Conservation (phyloP, 805 yeast species). For the Kluyveromyces wickerhamii region DNA sequence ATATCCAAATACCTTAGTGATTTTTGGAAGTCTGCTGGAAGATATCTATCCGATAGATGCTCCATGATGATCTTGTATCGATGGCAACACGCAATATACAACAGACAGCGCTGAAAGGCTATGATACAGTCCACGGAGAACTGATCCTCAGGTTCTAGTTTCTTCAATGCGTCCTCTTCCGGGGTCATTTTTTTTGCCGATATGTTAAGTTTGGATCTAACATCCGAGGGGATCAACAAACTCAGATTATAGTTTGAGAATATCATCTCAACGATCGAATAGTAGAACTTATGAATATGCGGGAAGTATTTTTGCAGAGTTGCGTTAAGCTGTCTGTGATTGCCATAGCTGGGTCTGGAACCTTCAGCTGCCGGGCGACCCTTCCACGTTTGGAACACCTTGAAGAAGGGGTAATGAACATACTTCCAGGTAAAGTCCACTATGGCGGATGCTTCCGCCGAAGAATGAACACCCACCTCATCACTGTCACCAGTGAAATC, state of each 20-base stretch:
- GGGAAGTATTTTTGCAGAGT: slow-evolving; percentile 10
- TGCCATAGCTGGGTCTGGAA: slow-evolving; percentile 7
- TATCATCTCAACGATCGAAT: slow-evolving; percentile 7
- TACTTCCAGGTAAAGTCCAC: slow-evolving; percentile 32
- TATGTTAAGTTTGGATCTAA: slow-evolving; percentile 4
- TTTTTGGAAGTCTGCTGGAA: slow-evolving; percentile 36
- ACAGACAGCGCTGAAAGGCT: slow-evolving; percentile 20
- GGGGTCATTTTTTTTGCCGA: not conserved
- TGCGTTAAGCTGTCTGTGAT: slow-evolving; percentile 8
- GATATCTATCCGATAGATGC: slow-evolving; percentile 30
- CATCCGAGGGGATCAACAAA: slow-evolving; percentile 7
- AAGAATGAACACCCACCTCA: not conserved
- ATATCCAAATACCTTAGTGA: slow-evolving; percentile 41
- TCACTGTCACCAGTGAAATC: not conserved
- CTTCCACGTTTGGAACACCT: slow-evolving; percentile 10
- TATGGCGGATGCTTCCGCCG: slow-evolving; percentile 12
- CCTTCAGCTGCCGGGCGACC: slow-evolving; percentile 6
- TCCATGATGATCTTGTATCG: slow-evolving; percentile 48
- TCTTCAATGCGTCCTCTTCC: not conserved
- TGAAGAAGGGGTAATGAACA: slow-evolving; percentile 11
- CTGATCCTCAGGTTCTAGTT: slow-evolving; percentile 8
- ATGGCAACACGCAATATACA: slow-evolving; percentile 51
- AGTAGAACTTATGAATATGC: slow-evolving; percentile 10
- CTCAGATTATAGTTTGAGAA: slow-evolving; percentile 3
- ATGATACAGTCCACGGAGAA: slow-evolving; percentile 11